Evolutionary conservation across 257 asterid species (phyloP), one percentile per base, ranked within the genome.

Genomic region (Marsdenia floribunda): DNA sequence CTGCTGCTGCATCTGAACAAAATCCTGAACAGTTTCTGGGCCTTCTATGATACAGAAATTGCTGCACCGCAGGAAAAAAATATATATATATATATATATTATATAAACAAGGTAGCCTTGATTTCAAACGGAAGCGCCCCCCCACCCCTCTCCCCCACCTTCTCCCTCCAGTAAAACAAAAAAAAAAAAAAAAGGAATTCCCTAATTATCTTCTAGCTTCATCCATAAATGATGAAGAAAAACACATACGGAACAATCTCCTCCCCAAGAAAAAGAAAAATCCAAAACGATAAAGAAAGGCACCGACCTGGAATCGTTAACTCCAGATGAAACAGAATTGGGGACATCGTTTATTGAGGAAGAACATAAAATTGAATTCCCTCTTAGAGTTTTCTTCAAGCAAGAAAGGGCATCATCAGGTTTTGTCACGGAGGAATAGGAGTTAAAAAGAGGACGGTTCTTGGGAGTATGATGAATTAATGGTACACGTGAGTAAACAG

Each of bases 41-140:
- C 98, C 99, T 85, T 94, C 97, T 78, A 95, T 95, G 46, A 95
- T 95, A 86, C 97, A 92, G 90, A 95, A 95, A 82, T 85, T 89
- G 85, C 97, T 89, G 87, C 76, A 82, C 55, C 73, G 59, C 21
- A 54, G 19, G n/a, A 52, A 76, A 50, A 42, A 54, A 50, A 37
- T 6, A 44, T 6, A 44, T 6, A 40, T 5, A 40, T 6, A 40
- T 29, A 29, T 29, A 29, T 29, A 46, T 59, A 26, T 54, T 40
- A 15, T 46, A 19, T 18, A 65, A 16, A 29, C 59, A 38, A 72
- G 22, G 40, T 44, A 10, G 46, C 11, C 76, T 0, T 18, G 59
- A 59, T 40, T 42, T 42, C 18, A 49, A 70, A 38, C 26, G 2
- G 2, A 33, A 5, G 15, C 58, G 16, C 6, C 42, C 4, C 40